Base-by-base conservation (phyloP, 176 grass and related monocot species). In the Eremochloa ophiuroides region DNA sequence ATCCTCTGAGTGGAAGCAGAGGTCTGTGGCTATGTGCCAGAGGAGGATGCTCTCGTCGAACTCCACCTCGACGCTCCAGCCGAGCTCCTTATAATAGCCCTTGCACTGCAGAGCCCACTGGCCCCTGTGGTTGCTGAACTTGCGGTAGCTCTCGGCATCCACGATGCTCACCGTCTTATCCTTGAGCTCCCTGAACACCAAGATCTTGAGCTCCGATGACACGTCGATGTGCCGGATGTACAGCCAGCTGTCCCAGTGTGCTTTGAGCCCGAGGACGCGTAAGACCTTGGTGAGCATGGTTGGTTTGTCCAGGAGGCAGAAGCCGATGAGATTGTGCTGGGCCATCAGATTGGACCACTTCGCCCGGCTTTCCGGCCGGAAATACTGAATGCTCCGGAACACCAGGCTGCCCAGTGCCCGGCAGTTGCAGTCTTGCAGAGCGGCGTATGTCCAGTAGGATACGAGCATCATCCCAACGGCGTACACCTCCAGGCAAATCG, bases 21-120 rank as follows among this genome's bases (percentile, higher is more conserved):
- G 89, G 50, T 91, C 86, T 0, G 86, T 88, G 65, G 86, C 72
- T 3, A 85, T 80, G 81, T 91, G 82, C 85, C 79, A 82, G 7
- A 82, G 53, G 34, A 87, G 79, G 48, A 87, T 82, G 72, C 79
- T 87, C 79, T 83, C 88, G 75, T 86, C 55, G 69, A 87, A 87
- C 65, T 87, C 72, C 25, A 77, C 76, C 83, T 80, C 62, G 7
- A 89, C 35, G 25, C 82, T 89, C 83, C 83, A 81, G 41, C 85
- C 85, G 25, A 87, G 85, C 72, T 87, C 79, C 73, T 71, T 77
- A 79, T 82, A 87, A 64, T 71, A 82, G 12, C 85, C 79, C 73
- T 82, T 87, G 79, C 85, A 77, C n/a, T 82, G 73, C 18, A 87
- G 72, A 13, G 64, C 79, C 85, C 85, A 87, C 53, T 71, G 85